These are phyloP conservation scores for Pilasporangium apinafurcum DNA, from an alignment of 352 stramenopile species.

Conservation along the genomic window DNA sequence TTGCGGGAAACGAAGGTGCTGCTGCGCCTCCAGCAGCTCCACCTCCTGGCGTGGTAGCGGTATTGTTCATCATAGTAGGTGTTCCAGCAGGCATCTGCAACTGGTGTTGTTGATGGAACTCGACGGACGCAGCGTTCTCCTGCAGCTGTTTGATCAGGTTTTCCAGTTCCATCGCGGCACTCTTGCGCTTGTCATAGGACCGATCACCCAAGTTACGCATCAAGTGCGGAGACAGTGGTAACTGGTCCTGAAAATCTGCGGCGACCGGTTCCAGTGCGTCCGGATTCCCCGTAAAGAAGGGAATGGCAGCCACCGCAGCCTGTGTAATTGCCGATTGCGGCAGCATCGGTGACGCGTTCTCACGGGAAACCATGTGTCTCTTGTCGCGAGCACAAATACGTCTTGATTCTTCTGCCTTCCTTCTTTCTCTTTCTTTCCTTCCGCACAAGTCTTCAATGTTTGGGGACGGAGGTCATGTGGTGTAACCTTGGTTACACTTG, in stretches of 20 bases:
- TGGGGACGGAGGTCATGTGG: conserved; percentile 1
- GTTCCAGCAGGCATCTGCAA: conserved; percentile 13
- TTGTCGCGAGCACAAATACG: conserved; percentile 12
- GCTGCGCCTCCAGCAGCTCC: conserved; percentile 36
- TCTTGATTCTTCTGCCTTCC: not conserved
- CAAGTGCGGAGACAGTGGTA: conserved; percentile 69
- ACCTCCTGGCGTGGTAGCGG: not conserved
- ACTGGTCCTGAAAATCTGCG: conserved; percentile 29
- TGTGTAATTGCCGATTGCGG: conserved; percentile 52
- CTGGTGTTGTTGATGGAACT: conserved; percentile 66
- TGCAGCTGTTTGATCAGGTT: conserved; percentile 97
- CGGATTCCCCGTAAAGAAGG: conserved; percentile 22
- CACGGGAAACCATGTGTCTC: conserved; percentile 10
- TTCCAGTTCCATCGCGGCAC: conserved; percentile 98
- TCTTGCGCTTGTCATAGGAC: conserved; percentile 99
- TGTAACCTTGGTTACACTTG: no score
- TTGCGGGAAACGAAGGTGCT: conserved; percentile 13
- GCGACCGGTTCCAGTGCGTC: conserved; percentile 16
- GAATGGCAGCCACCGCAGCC: conserved; percentile 35
- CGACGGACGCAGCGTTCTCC: conserved; percentile 85
- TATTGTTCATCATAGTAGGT: no score
- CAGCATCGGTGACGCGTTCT: conserved; percentile 29
- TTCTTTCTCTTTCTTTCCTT: not conserved
- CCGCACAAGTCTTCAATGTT: conserved; percentile 5
- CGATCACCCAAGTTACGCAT: conserved; percentile 94